Conservation (phyloP, 306 rosid species). For the Prunus armeniaca region DNA sequence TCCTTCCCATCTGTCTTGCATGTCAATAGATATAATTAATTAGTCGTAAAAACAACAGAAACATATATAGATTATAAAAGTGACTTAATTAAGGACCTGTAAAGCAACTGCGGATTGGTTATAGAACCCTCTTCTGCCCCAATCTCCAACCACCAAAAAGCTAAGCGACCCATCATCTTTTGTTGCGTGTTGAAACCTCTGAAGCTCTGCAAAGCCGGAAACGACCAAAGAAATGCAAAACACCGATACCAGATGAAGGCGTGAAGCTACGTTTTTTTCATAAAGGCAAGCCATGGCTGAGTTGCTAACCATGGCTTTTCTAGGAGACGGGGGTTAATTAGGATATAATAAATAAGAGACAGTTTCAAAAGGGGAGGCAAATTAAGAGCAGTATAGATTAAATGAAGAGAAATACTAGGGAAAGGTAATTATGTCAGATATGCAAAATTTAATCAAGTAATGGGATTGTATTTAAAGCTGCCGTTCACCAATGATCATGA, state of each 20-base stretch:
- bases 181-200: conserved; percentile 19
- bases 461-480: conserved; percentile 5
- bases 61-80: too few relatives aligned
- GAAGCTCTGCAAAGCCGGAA: conserved; percentile 22
- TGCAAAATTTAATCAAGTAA: not conserved
- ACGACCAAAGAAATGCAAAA: conserved; percentile 11
- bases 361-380: not conserved
- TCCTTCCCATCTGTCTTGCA: conserved; percentile 58
- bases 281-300: conserved; percentile 17
- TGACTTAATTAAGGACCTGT: conserved; percentile 31
- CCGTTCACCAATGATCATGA: not conserved
- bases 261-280: not conserved
- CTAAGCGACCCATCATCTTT: conserved; percentile 49
- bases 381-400: conserved; percentile 2
- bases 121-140: conserved; percentile 62
- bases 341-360: not conserved
- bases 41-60: too few relatives aligned
- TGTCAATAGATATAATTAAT: not conserved
- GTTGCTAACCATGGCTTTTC: conserved; percentile 21
- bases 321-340: not conserved
- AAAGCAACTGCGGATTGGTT: conserved; percentile 60
- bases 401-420: not conserved
- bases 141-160: conserved; percentile 69
- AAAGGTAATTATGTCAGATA: not conserved
- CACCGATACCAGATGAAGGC: conserved; percentile 5